phyloP scores from a whole-genome alignment of 768 basidiomycete species.

The Rhodotorula kratochvilovae region DNA sequence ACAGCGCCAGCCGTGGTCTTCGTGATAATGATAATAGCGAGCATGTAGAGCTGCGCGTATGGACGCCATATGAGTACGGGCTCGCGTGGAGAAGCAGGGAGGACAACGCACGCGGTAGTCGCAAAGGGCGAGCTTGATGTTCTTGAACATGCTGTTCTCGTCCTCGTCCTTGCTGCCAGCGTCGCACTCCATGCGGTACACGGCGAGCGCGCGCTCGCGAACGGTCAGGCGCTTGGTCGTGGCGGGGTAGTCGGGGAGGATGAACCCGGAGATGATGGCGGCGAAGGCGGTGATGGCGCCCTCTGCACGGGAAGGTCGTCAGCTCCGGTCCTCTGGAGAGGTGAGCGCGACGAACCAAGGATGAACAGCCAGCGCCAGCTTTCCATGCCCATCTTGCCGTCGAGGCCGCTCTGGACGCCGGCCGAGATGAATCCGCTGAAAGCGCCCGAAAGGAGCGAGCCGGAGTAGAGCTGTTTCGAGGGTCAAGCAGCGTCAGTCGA shows the following conservation, averaged over 20 bases:
- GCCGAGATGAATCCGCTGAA: conserved; percentile 24
- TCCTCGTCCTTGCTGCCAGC: conserved; percentile 39
- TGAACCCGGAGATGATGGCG: not conserved
- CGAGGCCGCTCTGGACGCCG: conserved; percentile 19
- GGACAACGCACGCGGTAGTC: conserved; percentile 31
- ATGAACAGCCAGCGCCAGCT: conserved; percentile 31
- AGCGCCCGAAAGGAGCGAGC: conserved; percentile 41
- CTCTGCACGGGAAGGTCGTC: not conserved
- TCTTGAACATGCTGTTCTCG: conserved; percentile 28
- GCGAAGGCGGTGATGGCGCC: conserved; percentile 32
- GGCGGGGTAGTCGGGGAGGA: conserved; percentile 27
- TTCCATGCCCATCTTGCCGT: conserved; percentile 12
- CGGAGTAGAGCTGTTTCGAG: conserved; percentile 1
- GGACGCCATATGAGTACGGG: too few species aligned
- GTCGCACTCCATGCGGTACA: conserved; percentile 36
- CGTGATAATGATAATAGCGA: conserved; percentile 43
- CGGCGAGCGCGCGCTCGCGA: conserved; percentile 26
- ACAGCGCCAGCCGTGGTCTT: conserved; percentile 44
- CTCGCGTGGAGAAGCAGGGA: not conserved
- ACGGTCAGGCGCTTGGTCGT: conserved; percentile 18
- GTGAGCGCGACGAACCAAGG: not conserved
- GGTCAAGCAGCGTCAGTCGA: not conserved
- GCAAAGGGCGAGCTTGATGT: conserved; percentile 34
- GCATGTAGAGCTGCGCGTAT: conserved; percentile 29
- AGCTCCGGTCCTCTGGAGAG: too few species aligned